Evolutionary conservation across 495 filamentous ascomycete species (phyloP).

Genomic region (Aspergillus coremiiformis): DNA sequence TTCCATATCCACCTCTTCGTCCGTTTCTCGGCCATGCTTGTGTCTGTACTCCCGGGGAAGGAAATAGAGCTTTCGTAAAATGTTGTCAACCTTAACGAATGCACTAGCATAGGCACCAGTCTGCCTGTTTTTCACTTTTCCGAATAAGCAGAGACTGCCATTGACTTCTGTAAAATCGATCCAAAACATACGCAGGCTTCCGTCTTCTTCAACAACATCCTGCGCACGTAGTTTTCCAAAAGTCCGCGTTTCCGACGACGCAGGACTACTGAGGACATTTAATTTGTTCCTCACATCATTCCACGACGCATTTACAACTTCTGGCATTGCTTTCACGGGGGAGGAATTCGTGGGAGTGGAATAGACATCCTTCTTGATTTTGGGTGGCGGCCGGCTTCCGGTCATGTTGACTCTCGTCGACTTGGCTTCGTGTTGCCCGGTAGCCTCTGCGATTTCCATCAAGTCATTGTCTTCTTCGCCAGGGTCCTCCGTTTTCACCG

Average conservation of each 20-base stretch:
- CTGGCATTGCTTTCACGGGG: constrained; percentile 51
- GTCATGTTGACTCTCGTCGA: constrained; percentile 75
- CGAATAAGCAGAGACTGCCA: constrained; percentile 87
- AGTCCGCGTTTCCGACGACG: constrained; percentile 48
- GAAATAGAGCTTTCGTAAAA: constrained; percentile 87
- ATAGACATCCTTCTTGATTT: constrained; percentile 58
- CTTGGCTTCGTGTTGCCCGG: constrained; percentile 53
- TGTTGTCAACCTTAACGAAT: constrained; percentile 94
- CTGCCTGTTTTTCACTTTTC: constrained; percentile 89
- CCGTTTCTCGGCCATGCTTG: constrained; percentile 58
- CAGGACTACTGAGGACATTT: constrained; percentile 71
- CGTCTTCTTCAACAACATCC: constrained; percentile 82
- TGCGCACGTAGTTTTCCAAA: constrained; percentile 75
- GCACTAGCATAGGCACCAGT: constrained; percentile 74
- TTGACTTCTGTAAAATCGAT: constrained; percentile 92
- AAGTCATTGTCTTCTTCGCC: constrained; percentile 75
- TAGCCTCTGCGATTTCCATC: constrained; percentile 76
- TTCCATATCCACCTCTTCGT: constrained; percentile 78
- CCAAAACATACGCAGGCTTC: constrained; percentile 92
- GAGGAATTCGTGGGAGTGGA: constrained; percentile 71
- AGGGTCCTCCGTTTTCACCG: constrained; percentile 55
- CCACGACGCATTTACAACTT: constrained; percentile 78
- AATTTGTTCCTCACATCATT: constrained; percentile 79
- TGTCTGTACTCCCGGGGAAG: constrained; percentile 68
- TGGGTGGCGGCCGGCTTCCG: constrained; percentile 71